These are phyloP conservation scores for Aspergillus hortae DNA, from an alignment of 2,329 filamentous ascomycete genomes.

Conservation along the genomic window DNA sequence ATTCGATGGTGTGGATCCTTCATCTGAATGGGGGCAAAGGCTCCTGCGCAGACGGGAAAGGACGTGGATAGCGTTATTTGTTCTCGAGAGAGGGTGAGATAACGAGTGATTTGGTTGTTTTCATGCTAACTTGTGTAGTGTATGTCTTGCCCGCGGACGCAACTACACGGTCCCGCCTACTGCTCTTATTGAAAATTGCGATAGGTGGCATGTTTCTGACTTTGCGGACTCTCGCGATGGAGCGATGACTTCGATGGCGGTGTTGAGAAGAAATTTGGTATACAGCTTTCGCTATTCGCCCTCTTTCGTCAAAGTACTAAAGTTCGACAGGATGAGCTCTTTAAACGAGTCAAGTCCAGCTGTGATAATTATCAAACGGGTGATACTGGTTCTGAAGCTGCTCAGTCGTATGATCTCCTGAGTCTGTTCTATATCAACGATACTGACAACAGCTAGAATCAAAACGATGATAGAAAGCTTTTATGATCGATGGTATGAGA, in stretches of 20 bases:
- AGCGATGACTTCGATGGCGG: constrained; percentile 68
- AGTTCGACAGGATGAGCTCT: constrained; percentile 27
- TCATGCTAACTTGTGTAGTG: constrained; percentile 34
- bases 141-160: constrained; percentile 66
- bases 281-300: not conserved
- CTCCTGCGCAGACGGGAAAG: constrained; percentile 64
- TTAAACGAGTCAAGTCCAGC: constrained; percentile 30
- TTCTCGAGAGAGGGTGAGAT: constrained; percentile 62
- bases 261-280: constrained; percentile 64
- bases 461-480: constrained; percentile 62
- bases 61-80: constrained; percentile 69
- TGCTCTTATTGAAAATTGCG: constrained; percentile 62
- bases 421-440: not conserved
- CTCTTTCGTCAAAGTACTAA: constrained; percentile 5
- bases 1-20: constrained; percentile 60
- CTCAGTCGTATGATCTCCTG: constrained; percentile 27
- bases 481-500: constrained; percentile 62
- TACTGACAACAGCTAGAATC: constrained; percentile 34
- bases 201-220: constrained; percentile 64
- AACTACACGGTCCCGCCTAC: constrained; percentile 67
- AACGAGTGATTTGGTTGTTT: not conserved
- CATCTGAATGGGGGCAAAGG: constrained; percentile 58
- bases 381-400: constrained; percentile 30
- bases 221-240: constrained; percentile 66
- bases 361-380: constrained; percentile 34